These are phyloP conservation scores for Pichia californica DNA, from an alignment of 805 yeast genomes.

Conservation along the genomic window DNA sequence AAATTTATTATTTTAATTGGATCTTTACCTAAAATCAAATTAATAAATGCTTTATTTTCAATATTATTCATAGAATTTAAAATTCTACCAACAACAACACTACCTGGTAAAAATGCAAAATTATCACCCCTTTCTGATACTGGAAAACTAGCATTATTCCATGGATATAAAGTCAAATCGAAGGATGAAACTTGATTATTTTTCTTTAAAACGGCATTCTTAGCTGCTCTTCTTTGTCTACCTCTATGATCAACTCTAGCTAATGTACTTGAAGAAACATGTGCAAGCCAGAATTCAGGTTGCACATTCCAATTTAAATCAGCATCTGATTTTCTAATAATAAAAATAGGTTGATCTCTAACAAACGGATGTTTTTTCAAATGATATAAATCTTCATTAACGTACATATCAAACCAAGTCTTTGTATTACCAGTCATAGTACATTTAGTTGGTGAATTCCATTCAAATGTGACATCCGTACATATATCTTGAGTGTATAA, in stretches of 20 bases:
- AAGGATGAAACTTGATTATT: conserved; percentile 25
- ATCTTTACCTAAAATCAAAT: conserved; percentile 25
- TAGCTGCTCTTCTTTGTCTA: conserved; percentile 13
- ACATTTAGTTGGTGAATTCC: conserved; percentile 23
- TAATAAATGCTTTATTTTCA: conserved; percentile 44
- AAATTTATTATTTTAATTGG: conserved; percentile 38
- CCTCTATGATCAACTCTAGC: conserved; percentile 26
- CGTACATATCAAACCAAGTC: conserved; percentile 41
- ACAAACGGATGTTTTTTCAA: conserved; percentile 55
- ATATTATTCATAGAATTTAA: conserved; percentile 60
- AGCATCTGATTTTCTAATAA: conserved; percentile 40
- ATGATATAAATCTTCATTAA: conserved; percentile 45
- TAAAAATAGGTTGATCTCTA: conserved; percentile 50
- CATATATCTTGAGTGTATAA: conserved; percentile 40
- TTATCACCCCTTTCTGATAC: conserved; percentile 23
- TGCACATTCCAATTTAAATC: conserved; percentile 18
- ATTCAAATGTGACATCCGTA: conserved; percentile 38
- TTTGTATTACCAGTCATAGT: conserved; percentile 38
- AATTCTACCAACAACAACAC: conserved; percentile 57
- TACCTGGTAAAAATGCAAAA: conserved; percentile 47
- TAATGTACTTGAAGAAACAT: conserved; percentile 39
- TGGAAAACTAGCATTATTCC: conserved; percentile 41
- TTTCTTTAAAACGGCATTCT: conserved; percentile 11
- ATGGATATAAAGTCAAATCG: conserved; percentile 45
- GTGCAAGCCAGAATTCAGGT: conserved; percentile 46